Evolutionary conservation across 176 grass and related monocot genomes (phyloP).

Genomic region (Oryza glaberrima): DNA sequence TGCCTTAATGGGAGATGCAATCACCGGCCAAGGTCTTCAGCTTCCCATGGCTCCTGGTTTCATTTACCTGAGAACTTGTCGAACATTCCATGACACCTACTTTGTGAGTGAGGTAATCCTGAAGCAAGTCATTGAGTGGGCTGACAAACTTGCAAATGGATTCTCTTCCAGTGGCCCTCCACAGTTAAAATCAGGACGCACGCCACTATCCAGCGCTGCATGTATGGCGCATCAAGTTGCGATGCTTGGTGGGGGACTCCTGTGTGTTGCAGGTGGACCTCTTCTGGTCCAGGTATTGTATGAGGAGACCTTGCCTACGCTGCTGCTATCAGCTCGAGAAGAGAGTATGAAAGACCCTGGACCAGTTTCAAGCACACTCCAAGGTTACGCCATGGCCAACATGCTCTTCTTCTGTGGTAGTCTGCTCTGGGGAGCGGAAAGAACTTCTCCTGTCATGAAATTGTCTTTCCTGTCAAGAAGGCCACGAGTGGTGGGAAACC

Average conservation of each 20-base stretch:
- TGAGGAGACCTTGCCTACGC: conserved; percentile 85
- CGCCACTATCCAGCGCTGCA: conserved; percentile 68
- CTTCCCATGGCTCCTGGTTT: conserved; percentile 77
- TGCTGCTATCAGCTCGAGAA: conserved; percentile 67
- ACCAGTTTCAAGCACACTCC: conserved; percentile 63
- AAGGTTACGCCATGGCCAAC: conserved; percentile 90
- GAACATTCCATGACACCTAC: conserved; percentile 80
- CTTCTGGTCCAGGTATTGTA: conserved; percentile 83
- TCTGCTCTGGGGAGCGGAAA: conserved; percentile 70
- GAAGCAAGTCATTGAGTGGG: conserved; percentile 81
- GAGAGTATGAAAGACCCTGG: conserved; percentile 54
- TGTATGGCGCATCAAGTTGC: conserved; percentile 75
- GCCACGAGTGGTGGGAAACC: conserved; percentile 64
- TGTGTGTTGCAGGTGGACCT: conserved; percentile 82
- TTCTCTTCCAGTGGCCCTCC: conserved; percentile 64
- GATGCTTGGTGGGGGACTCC: conserved; percentile 71
- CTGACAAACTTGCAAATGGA: conserved; percentile 69
- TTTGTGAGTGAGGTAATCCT: conserved; percentile 85
- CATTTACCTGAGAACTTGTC: conserved; percentile 80
- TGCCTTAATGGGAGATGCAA: conserved; percentile 72
- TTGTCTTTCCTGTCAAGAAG: conserved; percentile 69
- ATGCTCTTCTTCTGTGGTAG: conserved; percentile 82
- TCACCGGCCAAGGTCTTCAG: conserved; percentile 67
- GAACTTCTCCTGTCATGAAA: conserved; percentile 45
- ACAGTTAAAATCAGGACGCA: conserved; percentile 66